Evolutionary conservation across 2,329 filamentous ascomycete species (phyloP), one percentile per base, ranked within the genome.

Genomic region (Xylaria multiplex): DNA sequence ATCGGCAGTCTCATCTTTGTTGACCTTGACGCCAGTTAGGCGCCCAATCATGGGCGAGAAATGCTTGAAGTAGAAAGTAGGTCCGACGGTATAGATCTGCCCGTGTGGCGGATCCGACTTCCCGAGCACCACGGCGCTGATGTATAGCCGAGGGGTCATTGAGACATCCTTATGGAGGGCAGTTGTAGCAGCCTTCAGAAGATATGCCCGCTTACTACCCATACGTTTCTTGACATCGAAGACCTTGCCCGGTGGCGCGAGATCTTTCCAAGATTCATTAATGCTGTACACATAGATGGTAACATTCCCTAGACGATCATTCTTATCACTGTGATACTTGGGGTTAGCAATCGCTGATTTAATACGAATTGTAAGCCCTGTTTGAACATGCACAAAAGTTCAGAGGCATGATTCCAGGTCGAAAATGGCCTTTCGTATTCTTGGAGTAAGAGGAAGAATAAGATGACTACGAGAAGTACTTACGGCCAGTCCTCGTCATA

Each of bases 21-120:
- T 85, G 75, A 90, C 87, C 75, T 91, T 92, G 13, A 88, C 89
- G 3, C 93, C 92, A 2, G 90, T 86, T 61, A 97, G 80, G 50
- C 93, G 87, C 2, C 95, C 95, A 68, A 97, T 93, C 82, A 97
- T 86, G 3, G 94, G 93, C 69, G 92, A 96, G 75, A 91, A 95
- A 77, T 97, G 95, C 72, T 92, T 92, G 69, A 91, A 90, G 87
- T 89, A 97, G 53, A 72, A 75, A 81, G 89, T 79, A 11, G 93
- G 93, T 0, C 91, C 93, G 37, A 96, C 72, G 0, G 95, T 97
- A 78, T 93, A 97, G 76, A 92, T 85, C 74, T 82, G 91, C 73
- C 76, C 92, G 83, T 80, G 88, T 75, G 81, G 92, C 76, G 78
- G 88, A 75, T 91, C 85, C 0, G 93, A 96, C 67, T 85, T 86